phyloP scores from a whole-genome alignment of 495 filamentous ascomycete species.

The Trichoderma virens region DNA sequence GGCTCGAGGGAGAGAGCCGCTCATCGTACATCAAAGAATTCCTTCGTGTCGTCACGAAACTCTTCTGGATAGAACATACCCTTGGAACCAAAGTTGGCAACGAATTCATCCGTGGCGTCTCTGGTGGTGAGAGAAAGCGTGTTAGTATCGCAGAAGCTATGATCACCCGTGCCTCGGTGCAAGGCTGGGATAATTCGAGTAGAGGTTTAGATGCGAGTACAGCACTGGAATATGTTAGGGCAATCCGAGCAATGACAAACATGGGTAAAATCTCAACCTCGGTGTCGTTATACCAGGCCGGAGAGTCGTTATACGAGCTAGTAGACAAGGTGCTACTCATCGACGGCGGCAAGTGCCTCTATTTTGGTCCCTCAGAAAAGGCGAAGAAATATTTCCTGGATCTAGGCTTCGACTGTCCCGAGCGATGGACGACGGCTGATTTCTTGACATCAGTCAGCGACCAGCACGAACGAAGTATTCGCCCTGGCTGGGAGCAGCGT shows the following conservation, averaged over 20 bases:
- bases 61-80: slow-evolving; percentile 68
- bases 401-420: slow-evolving; percentile 49
- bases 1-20: slow-evolving; percentile 21
- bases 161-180: slow-evolving; percentile 22
- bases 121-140: slow-evolving; percentile 46
- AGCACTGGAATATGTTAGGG: slow-evolving; percentile 39
- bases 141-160: slow-evolving; percentile 38
- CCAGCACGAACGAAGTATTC: slow-evolving; percentile 52
- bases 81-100: slow-evolving; percentile 73
- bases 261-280: slow-evolving; percentile 46
- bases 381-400: slow-evolving; percentile 57
- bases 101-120: slow-evolving; percentile 61
- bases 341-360: slow-evolving; percentile 62
- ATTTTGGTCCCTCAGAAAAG: slow-evolving; percentile 50
- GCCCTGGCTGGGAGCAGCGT: slow-evolving; percentile 51
- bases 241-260: slow-evolving; percentile 46
- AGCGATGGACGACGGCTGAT: slow-evolving; percentile 55
- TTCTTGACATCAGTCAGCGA: slow-evolving; percentile 70
- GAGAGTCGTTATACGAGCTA: slow-evolving; percentile 55
- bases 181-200: slow-evolving; percentile 45
- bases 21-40: slow-evolving; percentile 59
- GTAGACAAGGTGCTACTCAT: slow-evolving; percentile 65
- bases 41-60: slow-evolving; percentile 38
- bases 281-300: slow-evolving; percentile 67
- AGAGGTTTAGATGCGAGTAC: slow-evolving; percentile 42